phyloP scores from a whole-genome alignment of 306 rosid species.

The Datisca glomerata region DNA sequence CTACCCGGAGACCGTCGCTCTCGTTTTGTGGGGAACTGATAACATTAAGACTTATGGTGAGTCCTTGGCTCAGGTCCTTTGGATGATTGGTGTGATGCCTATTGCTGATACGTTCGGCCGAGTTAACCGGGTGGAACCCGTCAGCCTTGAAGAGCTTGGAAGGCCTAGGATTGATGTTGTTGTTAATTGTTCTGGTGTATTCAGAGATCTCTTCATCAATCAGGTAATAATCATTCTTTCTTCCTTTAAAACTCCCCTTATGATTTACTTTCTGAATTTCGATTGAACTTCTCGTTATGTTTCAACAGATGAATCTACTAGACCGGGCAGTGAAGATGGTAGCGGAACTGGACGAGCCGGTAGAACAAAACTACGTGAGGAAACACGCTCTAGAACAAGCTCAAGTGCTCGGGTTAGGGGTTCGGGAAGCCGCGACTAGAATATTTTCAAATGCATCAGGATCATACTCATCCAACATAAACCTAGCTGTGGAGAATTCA shows the following conservation, averaged over 20 bases:
- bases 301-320: conserved; percentile 80
- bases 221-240: conserved; percentile 41
- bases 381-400: conserved; percentile 95
- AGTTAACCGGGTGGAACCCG: conserved; percentile 77
- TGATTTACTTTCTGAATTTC: too few relatives aligned
- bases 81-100: conserved; percentile 94
- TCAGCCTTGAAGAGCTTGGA: conserved; percentile 90
- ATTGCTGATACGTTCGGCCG: conserved; percentile 77
- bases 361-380: conserved; percentile 62
- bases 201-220: conserved; percentile 96
- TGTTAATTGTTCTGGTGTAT: conserved; percentile 95
- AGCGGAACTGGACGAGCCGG: conserved; percentile 91
- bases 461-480: conserved; percentile 91
- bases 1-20: conserved; percentile 89
- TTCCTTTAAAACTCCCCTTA: too few relatives aligned
- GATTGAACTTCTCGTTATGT: background rate
- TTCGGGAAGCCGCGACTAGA: conserved; percentile 96
- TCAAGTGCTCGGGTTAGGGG: conserved; percentile 61
- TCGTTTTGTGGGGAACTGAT: conserved; percentile 98
- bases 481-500: conserved; percentile 95
- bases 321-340: conserved; percentile 98
- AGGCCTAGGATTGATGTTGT: conserved; percentile 98
- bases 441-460: conserved; percentile 96
- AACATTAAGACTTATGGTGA: conserved; percentile 97
- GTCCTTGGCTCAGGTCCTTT: conserved; percentile 88